A percentile compares a stretch with the other conserved stretches of the same genome.
Evolutionary conservation across 441 rosid genomes (phyloP).

Genomic region (Pelargonium myrrhifolium): DNA sequence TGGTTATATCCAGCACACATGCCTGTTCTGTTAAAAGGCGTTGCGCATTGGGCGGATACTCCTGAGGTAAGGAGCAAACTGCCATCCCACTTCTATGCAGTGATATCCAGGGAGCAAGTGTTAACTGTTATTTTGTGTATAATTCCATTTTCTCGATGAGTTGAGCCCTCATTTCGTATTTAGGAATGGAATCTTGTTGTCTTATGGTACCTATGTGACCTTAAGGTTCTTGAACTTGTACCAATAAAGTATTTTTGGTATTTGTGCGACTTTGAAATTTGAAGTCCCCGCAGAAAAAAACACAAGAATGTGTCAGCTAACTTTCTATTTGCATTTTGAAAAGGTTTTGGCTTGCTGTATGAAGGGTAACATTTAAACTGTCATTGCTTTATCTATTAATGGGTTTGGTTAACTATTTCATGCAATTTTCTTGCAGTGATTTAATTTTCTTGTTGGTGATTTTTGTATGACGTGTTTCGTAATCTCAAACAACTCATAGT

Average conservation of each 20-base stretch:
- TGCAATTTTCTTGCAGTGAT: not conserved
- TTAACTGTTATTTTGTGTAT: not conserved
- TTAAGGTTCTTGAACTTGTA: not conserved
- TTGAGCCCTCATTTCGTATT: not conserved
- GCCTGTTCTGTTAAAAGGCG: conserved; percentile 88
- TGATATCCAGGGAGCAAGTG: not conserved
- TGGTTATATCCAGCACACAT: conserved; percentile 97
- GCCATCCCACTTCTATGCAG: conserved; percentile 1
- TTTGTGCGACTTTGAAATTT: not conserved
- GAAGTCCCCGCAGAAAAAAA: not conserved
- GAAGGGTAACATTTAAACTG: not conserved
- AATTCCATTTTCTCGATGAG: not conserved
- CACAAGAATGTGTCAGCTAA: not conserved
- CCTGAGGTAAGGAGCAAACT: conserved; percentile 66
- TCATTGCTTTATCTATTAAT: not conserved
- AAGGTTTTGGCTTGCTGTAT: not conserved
- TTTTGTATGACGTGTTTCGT: not conserved
- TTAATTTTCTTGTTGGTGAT: not conserved
- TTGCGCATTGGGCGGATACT: conserved; percentile 90
- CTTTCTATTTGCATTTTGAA: not conserved
- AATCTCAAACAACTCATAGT: not conserved
- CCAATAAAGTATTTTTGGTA: no score
- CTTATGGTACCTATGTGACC: not conserved
- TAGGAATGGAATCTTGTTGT: not conserved
- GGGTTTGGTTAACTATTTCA: not conserved